A percentile compares a stretch with the other conserved stretches of the same genome.
phyloP scores from a whole-genome alignment of 768 basidiomycete genomes.

The Pisolithus sp. region DNA sequence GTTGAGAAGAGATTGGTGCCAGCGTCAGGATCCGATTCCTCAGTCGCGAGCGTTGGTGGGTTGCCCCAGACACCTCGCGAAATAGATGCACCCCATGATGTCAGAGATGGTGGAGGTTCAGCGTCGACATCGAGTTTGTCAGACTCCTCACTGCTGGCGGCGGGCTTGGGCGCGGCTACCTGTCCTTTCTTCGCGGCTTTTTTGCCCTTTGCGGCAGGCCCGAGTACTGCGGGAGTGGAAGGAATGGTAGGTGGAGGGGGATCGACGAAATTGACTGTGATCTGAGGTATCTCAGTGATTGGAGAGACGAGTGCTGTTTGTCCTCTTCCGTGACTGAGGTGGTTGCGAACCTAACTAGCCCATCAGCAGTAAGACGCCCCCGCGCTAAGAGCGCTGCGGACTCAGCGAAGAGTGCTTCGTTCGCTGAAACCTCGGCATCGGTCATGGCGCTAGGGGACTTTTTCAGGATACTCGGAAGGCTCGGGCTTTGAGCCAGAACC shows the following conservation, averaged over 20 bases:
- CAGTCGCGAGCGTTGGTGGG: background rate
- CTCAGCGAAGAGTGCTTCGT: conserved; percentile 21
- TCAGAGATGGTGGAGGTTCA: conserved; percentile 15
- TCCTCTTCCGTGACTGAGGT: conserved; percentile 22
- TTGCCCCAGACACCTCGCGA: conserved; percentile 10
- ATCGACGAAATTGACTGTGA: conserved; percentile 22
- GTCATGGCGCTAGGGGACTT: conserved; percentile 23
- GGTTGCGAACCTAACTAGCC: conserved; percentile 10
- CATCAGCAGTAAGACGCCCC: conserved; percentile 2
- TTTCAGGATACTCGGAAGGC: conserved; percentile 13
- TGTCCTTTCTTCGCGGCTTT: conserved; percentile 21
- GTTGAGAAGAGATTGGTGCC: background rate
- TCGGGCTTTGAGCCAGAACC: conserved; percentile 15
- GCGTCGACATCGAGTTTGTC: conserved; percentile 9
- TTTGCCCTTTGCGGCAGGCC: conserved; percentile 12
- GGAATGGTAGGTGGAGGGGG: background rate
- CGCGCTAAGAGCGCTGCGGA: conserved; percentile 13
- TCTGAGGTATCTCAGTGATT: conserved; percentile 21
- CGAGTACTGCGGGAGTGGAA: conserved; percentile 4
- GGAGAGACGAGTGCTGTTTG: conserved; percentile 19
- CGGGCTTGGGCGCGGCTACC: conserved; percentile 10
- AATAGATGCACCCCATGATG: conserved; percentile 14
- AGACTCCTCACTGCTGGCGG: conserved; percentile 10
- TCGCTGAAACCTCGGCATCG: conserved; percentile 18
- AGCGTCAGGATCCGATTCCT: background rate